Evolutionary conservation across 345 rosid genomes (phyloP).

Genomic region (Aurinia saxatilis): DNA sequence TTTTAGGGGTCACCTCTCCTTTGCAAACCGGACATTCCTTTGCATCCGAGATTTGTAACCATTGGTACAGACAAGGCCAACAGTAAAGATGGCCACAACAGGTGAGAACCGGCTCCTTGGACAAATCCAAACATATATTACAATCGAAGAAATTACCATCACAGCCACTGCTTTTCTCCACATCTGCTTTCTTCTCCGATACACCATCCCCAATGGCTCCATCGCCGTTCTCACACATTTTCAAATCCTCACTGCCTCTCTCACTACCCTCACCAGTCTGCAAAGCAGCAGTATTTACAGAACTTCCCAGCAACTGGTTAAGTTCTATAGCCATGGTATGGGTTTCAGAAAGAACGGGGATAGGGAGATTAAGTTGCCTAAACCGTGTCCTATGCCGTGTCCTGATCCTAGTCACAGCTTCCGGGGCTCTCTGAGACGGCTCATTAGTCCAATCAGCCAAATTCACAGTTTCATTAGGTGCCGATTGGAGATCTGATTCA

Average conservation of each 20-base stretch:
- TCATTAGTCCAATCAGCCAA: constrained; percentile 59
- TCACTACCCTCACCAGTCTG: constrained; percentile 96
- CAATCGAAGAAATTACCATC: constrained; percentile 81
- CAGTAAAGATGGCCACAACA: constrained; percentile 95
- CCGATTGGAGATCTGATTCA: constrained; percentile 39
- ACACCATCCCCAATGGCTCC: constrained; percentile 50
- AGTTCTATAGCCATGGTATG: constrained; percentile 52
- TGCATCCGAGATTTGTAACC: constrained; percentile 71
- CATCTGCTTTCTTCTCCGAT: constrained; percentile 45
- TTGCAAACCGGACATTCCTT: constrained; percentile 98
- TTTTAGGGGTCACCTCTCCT: constrained; percentile 75
- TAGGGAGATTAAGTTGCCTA: constrained; percentile 40
- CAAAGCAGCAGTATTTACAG: constrained; percentile 37
- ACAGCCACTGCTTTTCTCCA: constrained; percentile 43
- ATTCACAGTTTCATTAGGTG: constrained; percentile 40
- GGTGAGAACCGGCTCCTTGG: constrained; percentile 83
- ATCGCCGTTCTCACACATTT: constrained; percentile 62
- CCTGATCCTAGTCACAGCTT: constrained; percentile 52
- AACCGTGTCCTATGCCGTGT: constrained; percentile 43
- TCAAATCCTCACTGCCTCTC: constrained; percentile 54
- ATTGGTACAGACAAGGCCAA: constrained; percentile 84
- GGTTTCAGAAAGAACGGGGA: constrained; percentile 33
- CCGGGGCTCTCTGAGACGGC: constrained; percentile 44
- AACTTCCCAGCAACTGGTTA: constrained; percentile 45
- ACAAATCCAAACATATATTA: constrained; percentile 78